These are phyloP conservation scores for Magnusiomyces magnusii DNA, from an alignment of 1,139 yeast genomes.

Conservation along the genomic window DNA sequence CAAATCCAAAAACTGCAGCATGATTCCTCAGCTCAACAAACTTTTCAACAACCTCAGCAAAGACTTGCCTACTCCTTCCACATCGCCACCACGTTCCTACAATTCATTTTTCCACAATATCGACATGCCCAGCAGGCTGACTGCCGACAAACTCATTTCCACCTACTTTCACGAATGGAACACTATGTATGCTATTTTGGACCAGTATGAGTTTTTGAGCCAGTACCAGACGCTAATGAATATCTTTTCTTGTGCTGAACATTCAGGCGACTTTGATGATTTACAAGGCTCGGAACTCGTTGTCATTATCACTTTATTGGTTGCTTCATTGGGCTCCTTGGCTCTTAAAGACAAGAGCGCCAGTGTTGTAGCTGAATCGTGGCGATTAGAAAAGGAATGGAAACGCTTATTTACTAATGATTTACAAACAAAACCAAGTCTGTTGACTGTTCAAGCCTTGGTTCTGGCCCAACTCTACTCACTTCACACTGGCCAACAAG, in stretches of 20 bases:
- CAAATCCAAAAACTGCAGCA: conserved; percentile 21
- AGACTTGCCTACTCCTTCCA: conserved; percentile 1
- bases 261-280: conserved; percentile 14
- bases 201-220: conserved; percentile 53
- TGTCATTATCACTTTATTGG: conserved; percentile 42
- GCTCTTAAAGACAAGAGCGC: conserved; percentile 19
- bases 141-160: conserved; percentile 31
- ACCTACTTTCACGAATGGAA: conserved; percentile 78
- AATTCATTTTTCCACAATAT: conserved; percentile 9
- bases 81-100: conserved; percentile 13
- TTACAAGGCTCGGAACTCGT: conserved; percentile 25
- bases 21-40: conserved; percentile 20
- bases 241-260: conserved; percentile 12
- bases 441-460: conserved; percentile 63
- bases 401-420: conserved; percentile 42
- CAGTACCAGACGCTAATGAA: conserved; percentile 44
- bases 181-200: conserved; percentile 57
- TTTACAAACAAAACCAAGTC: conserved; percentile 50
- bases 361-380: conserved; percentile 29
- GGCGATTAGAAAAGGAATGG: conserved; percentile 30
- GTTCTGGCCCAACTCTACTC: conserved; percentile 65
- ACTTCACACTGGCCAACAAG: conserved; percentile 63
- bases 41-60: conserved; percentile 17
- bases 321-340: conserved; percentile 34
- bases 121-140: conserved; percentile 27